phyloP scores from a whole-genome alignment of 2,329 filamentous ascomycete species.

The Myriosclerotinia duriaeana region DNA sequence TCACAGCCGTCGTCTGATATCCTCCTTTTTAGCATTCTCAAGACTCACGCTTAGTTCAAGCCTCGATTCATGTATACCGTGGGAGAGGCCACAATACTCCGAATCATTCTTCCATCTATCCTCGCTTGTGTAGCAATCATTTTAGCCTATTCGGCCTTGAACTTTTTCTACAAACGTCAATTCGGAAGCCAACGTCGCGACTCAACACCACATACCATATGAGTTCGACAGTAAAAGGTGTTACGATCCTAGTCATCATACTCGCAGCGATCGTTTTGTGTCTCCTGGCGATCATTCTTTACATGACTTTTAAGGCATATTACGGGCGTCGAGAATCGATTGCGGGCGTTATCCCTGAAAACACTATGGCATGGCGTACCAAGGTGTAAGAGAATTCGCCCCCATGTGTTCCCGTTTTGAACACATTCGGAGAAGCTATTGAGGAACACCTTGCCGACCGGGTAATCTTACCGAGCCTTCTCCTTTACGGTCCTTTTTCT shows the following conservation, averaged over 20 bases:
- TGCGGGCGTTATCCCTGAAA: constrained; percentile 8
- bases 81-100: constrained; percentile 19
- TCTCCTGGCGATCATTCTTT: constrained; percentile 12
- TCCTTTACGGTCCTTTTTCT: not conserved
- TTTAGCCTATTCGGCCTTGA: constrained; percentile 19
- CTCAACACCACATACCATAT: constrained; percentile 8
- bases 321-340: constrained; percentile 12
- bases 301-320: constrained; percentile 7
- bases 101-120: constrained; percentile 22
- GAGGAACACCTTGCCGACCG: constrained; percentile 8
- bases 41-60: not conserved
- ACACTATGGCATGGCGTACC: constrained; percentile 19
- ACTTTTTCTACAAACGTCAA: constrained; percentile 23
- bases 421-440: constrained; percentile 7
- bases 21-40: constrained; percentile 1
- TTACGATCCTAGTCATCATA: constrained; percentile 10
- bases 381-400: constrained; percentile 11
- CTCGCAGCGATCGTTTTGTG: constrained; percentile 1
- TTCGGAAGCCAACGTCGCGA: constrained; percentile 23
- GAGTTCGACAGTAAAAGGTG: constrained; percentile 9
- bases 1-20: constrained; percentile 11
- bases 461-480: constrained; percentile 1
- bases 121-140: constrained; percentile 21
- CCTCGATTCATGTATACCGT: constrained; percentile 19
- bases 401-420: constrained; percentile 8